Evolutionary conservation across 2,329 filamentous ascomycete genomes (phyloP).

Genomic region (Penicillium sp.): DNA sequence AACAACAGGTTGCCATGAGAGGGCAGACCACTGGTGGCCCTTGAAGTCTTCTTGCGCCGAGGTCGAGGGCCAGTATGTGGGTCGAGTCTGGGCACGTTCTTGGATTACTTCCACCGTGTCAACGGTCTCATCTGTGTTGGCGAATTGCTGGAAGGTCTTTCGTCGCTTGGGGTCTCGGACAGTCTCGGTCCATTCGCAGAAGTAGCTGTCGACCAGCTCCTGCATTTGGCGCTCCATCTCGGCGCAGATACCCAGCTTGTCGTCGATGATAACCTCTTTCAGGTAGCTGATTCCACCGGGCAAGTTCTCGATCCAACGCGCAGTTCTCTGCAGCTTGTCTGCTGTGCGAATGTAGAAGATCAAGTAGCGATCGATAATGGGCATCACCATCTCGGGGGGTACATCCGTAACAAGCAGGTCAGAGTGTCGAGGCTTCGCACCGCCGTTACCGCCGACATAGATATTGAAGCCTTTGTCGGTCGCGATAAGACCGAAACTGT

Average conservation of each 20-base stretch:
- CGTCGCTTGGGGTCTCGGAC: slow-evolving; percentile 68
- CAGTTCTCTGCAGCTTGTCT: slow-evolving; percentile 85
- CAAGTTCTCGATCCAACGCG: slow-evolving; percentile 81
- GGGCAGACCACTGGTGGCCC: slow-evolving; percentile 63
- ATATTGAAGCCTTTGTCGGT: slow-evolving; percentile 94
- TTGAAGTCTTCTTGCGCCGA: slow-evolving; percentile 71
- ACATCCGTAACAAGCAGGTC: slow-evolving; percentile 87
- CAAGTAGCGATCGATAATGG: slow-evolving; percentile 83
- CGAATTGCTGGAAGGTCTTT: slow-evolving; percentile 77
- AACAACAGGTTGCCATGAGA: slow-evolving; percentile 80
- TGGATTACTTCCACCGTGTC: slow-evolving; percentile 69
- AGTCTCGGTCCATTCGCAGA: slow-evolving; percentile 89
- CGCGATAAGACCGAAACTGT: slow-evolving; percentile 82
- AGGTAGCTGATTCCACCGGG: slow-evolving; percentile 84
- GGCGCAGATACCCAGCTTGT: slow-evolving; percentile 81
- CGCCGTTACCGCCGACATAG: slow-evolving; percentile 86
- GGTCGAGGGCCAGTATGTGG: slow-evolving; percentile 75
- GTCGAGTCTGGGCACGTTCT: slow-evolving; percentile 73
- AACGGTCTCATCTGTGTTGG: slow-evolving; percentile 73
- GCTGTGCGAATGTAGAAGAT: slow-evolving; percentile 94
- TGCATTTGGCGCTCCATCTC: slow-evolving; percentile 87
- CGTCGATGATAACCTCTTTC: slow-evolving; percentile 77
- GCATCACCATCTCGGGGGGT: slow-evolving; percentile 75
- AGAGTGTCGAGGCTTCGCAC: slow-evolving; percentile 78
- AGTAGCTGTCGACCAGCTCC: slow-evolving; percentile 78